Percentiles rank a stretch among this genome's conserved stretches.
Evolutionary conservation across 2,329 filamentous ascomycete species (phyloP).

Genomic region (Fusarium pseudograminearum): DNA sequence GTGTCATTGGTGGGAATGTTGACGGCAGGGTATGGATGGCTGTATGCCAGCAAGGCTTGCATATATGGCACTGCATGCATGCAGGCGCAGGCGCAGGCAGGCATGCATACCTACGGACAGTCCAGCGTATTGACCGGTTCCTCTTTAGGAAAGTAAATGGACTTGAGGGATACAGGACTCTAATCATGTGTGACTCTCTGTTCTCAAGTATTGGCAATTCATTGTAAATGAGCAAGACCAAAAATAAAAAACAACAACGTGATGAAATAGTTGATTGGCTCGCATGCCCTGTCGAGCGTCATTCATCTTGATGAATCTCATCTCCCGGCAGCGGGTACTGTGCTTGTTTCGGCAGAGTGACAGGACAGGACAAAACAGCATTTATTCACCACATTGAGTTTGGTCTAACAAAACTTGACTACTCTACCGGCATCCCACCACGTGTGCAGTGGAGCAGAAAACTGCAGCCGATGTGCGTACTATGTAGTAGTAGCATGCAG

Average conservation of each 20-base stretch:
- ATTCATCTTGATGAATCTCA: constrained; percentile 13
- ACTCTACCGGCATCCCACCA: constrained; percentile 44
- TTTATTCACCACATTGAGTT: not conserved
- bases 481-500: constrained; percentile 5
- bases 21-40: not conserved
- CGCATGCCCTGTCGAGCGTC: constrained; percentile 2
- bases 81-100: not conserved
- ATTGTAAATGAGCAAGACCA: not conserved
- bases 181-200: not conserved
- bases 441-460: constrained; percentile 44
- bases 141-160: constrained; percentile 49
- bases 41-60: constrained; percentile 10
- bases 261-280: not conserved
- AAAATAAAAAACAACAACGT: not conserved
- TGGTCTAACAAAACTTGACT: not conserved
- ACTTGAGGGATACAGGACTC: not conserved
- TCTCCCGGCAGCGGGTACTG: constrained; percentile 18
- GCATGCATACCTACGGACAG: not conserved
- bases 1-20: constrained; percentile 2
- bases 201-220: not conserved
- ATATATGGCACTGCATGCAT: not conserved
- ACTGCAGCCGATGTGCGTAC: constrained; percentile 17
- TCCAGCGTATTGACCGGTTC: constrained; percentile 51
- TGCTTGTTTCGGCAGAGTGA: constrained; percentile 25
- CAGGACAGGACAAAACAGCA: constrained; percentile 28